These are phyloP conservation scores for Abrus pulchellus DNA, from an alignment of 306 rosid species.

Conservation along the genomic window DNA sequence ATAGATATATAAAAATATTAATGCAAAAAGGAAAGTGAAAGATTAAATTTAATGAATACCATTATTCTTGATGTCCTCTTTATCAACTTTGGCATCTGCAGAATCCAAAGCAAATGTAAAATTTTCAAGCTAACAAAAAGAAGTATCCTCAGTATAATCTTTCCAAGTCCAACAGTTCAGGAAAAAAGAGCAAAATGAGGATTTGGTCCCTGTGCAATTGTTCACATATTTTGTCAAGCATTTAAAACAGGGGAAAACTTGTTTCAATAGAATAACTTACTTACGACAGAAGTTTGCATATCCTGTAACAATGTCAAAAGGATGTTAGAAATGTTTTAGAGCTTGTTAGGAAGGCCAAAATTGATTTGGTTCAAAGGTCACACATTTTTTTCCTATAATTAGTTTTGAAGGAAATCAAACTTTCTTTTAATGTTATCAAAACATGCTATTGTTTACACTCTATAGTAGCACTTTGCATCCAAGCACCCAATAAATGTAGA, in stretches of 20 bases:
- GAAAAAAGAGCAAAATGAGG: constrained; percentile 24
- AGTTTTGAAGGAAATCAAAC: neutral
- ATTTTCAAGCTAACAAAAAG: constrained; percentile 39
- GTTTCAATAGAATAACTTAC: constrained; percentile 13
- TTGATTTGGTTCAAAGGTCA: constrained; percentile 1
- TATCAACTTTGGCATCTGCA: constrained; percentile 82
- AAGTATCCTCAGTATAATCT: constrained; percentile 36
- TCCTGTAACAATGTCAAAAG: constrained; percentile 27
- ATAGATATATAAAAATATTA: neutral
- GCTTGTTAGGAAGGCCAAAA: constrained; percentile 6
- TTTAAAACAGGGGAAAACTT: constrained; percentile 24
- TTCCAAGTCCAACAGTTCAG: constrained; percentile 27
- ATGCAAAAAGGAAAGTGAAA: constrained; percentile 28
- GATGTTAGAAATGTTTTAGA: neutral
- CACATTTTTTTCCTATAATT: neutral
- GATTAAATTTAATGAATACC: constrained; percentile 55
- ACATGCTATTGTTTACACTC: constrained; percentile 9
- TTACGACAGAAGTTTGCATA: constrained; percentile 10
- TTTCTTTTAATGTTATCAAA: neutral
- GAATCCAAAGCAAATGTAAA: constrained; percentile 42
- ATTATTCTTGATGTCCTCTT: constrained; percentile 75
- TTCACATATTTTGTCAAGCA: neutral
- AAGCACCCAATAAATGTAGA: constrained; percentile 14
- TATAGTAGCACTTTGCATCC: neutral
- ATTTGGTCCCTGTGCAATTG: constrained; percentile 9